These are phyloP conservation scores for Platanthera zijinensis DNA, from an alignment of 106 monocot genomes.

Conservation along the genomic window DNA sequence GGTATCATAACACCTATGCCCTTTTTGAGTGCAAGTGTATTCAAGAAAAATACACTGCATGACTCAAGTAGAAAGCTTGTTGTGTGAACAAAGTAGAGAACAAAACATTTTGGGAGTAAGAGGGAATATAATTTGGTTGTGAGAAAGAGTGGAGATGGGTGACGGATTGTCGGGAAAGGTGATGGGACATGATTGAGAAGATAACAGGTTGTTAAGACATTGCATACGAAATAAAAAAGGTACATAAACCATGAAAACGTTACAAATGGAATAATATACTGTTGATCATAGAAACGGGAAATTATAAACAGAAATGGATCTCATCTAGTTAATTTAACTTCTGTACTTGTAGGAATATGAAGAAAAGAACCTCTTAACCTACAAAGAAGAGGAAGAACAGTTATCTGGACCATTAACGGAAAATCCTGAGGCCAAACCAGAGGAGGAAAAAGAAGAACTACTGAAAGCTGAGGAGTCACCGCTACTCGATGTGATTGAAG, in stretches of 20 bases:
- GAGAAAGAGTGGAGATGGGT: too few species aligned
- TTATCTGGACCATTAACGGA: constrained; percentile 25
- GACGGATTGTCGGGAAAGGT: too few species aligned
- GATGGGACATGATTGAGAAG: too few species aligned
- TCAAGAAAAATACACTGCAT: too few species aligned
- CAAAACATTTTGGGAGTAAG: too few species aligned
- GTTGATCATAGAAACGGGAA: background rate
- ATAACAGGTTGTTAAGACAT: too few species aligned
- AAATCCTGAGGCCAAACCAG: constrained; percentile 24
- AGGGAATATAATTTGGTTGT: too few species aligned
- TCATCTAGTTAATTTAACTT: background rate
- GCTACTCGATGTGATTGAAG: constrained; percentile 8
- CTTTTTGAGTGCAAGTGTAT: too few species aligned
- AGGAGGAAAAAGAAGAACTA: constrained; percentile 26
- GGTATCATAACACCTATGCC: too few species aligned
- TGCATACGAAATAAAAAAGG: background rate
- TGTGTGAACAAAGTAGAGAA: too few species aligned
- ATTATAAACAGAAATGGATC: background rate
- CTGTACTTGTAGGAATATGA: constrained; percentile 53
- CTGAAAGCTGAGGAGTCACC: constrained; percentile 31
- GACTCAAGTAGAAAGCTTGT: too few species aligned
- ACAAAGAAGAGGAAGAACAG: constrained; percentile 43
- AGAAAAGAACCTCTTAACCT: constrained; percentile 38
- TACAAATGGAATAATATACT: background rate
- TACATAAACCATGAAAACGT: background rate